phyloP scores from a whole-genome alignment of 768 basidiomycete species.

The Roridomyces roridus region DNA sequence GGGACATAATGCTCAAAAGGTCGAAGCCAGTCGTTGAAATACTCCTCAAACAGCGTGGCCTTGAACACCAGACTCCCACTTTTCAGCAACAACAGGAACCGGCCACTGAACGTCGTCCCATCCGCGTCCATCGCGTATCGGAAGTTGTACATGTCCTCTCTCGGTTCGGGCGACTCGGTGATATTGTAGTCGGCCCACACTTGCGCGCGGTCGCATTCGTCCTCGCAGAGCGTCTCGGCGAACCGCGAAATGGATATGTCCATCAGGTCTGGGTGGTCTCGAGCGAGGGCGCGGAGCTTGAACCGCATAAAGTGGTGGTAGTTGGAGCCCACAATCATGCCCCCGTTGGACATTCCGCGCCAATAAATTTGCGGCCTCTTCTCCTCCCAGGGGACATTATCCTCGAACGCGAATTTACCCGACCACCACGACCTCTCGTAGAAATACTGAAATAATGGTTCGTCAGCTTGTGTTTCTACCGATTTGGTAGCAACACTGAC shows the following conservation, averaged over 20 bases:
- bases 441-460: background rate
- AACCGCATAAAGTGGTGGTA: conserved; percentile 10
- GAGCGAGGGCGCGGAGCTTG: background rate
- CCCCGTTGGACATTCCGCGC: conserved; percentile 6
- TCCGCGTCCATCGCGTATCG: conserved; percentile 21
- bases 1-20: conserved; percentile 23
- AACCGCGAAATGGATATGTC: background rate
- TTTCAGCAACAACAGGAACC: conserved; percentile 14
- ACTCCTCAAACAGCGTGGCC: conserved; percentile 15
- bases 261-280: background rate
- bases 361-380: background rate
- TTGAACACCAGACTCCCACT: too few species aligned
- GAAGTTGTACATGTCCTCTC: background rate
- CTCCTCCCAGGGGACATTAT: background rate
- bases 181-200: background rate
- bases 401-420: background rate
- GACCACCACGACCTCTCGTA: background rate
- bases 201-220: background rate
- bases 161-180: background rate
- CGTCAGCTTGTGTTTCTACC: background rate
- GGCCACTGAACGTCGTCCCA: conserved; percentile 23
- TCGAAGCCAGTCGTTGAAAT: conserved; percentile 21
- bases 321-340: background rate
- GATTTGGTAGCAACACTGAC: background rate
- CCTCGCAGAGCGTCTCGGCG: background rate